A percentile compares a stretch with the other conserved stretches of the same genome.
phyloP scores from a whole-genome alignment of 2,329 filamentous ascomycete genomes.

The Paraconiothyrium brasiliense region DNA sequence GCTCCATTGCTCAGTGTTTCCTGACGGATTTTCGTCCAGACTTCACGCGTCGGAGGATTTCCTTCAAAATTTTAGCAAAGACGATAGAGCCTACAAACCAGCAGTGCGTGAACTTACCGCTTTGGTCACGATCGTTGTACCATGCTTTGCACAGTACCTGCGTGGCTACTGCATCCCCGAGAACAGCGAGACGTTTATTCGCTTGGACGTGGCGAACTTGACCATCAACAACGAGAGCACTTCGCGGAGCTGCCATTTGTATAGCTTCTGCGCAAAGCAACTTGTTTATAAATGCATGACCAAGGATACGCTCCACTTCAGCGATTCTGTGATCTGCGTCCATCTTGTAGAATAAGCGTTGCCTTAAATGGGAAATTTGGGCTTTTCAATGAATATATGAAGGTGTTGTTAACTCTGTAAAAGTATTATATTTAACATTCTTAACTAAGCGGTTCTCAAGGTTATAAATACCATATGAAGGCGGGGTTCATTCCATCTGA shows the following conservation, averaged over 20 bases:
- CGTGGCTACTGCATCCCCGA: conserved; percentile 22
- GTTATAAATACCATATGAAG: background rate
- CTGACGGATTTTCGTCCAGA: background rate
- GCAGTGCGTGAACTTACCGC: conserved; percentile 14
- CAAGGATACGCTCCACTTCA: conserved; percentile 19
- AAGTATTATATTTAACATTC: too few species aligned
- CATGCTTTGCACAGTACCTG: conserved; percentile 22
- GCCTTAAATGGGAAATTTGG: background rate
- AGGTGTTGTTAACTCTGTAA: too few species aligned
- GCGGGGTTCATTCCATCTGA: conserved; percentile 6
- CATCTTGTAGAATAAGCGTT: background rate
- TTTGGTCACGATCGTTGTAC: conserved; percentile 16
- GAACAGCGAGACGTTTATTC: conserved; percentile 24
- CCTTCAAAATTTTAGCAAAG: background rate
- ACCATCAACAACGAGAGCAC: background rate
- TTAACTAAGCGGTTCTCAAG: background rate
- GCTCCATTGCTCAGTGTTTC: background rate
- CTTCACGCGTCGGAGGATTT: background rate
- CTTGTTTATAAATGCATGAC: conserved; percentile 23
- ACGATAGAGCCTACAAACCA: background rate
- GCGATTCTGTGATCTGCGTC: conserved; percentile 12
- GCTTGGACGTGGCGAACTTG: background rate
- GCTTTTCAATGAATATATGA: background rate
- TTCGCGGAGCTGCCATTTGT: conserved; percentile 21
- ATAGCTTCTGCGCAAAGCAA: conserved; percentile 22